These are phyloP conservation scores for Pythium graminicola DNA, from an alignment of 352 stramenopile genomes.

Conservation along the genomic window DNA sequence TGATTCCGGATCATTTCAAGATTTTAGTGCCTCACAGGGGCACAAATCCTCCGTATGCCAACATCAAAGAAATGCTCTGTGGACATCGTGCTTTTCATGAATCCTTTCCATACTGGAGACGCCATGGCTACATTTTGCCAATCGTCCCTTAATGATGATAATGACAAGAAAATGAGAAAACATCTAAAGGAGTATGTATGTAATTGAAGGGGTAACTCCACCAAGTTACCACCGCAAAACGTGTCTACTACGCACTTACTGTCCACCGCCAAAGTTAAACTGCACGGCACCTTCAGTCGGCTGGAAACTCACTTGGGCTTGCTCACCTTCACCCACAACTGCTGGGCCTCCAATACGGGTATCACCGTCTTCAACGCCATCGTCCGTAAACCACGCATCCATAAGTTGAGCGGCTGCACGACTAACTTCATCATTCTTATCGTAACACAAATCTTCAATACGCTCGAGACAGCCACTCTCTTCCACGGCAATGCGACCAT, in stretches of 20 bases:
- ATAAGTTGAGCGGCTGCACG: constrained; percentile 66
- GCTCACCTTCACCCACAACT: constrained; percentile 33
- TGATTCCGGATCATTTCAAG: too few relatives aligned
- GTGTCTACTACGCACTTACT: too few relatives aligned
- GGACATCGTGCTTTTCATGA: too few relatives aligned
- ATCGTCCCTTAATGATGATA: neutral
- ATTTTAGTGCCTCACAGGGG: too few relatives aligned
- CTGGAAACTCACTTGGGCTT: constrained; percentile 60
- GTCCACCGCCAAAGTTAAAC: constrained; percentile 55
- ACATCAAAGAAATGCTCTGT: too few relatives aligned
- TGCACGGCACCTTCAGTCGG: constrained; percentile 53
- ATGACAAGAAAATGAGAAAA: neutral
- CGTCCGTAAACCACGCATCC: constrained; percentile 68
- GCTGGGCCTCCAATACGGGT: constrained; percentile 33
- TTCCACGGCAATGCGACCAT: constrained; percentile 62
- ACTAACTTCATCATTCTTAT: constrained; percentile 76
- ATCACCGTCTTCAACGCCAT: constrained; percentile 40
- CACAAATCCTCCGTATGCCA: too few relatives aligned
- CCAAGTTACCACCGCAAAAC: neutral
- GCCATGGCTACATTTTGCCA: neutral
- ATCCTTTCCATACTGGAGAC: too few relatives aligned
- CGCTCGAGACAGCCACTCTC: constrained; percentile 69
- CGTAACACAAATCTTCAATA: constrained; percentile 80
- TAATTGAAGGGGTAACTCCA: neutral
- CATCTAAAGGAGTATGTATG: neutral